These are phyloP conservation scores for Botrytis hyacinthi DNA, from an alignment of 2,329 filamentous ascomycete genomes.

Conservation along the genomic window DNA sequence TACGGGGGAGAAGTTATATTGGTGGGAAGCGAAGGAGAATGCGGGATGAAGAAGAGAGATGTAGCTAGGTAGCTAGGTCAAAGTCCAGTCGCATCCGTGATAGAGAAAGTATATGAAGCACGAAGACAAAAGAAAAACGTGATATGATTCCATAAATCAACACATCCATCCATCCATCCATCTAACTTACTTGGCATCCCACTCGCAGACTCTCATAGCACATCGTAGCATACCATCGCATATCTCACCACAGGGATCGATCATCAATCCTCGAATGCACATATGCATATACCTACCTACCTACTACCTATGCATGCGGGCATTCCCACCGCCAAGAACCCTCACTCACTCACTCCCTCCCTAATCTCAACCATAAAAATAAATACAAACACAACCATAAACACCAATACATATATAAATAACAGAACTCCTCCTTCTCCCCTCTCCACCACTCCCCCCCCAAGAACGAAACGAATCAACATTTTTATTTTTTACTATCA, in stretches of 20 bases:
- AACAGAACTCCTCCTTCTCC: no score
- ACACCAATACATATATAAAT: no score
- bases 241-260: neutral
- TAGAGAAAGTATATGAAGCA: neutral
- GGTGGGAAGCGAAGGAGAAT: neutral
- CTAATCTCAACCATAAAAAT: neutral
- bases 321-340: neutral
- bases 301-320: neutral
- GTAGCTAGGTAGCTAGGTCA: neutral
- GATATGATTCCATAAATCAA: neutral
- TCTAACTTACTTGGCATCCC: neutral
- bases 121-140: neutral
- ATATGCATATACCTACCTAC: no score
- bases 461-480: no score
- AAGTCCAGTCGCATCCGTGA: neutral
- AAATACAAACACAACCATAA: no score
- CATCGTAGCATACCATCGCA: neutral
- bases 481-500: no score
- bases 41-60: neutral
- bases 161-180: neutral
- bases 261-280: neutral
- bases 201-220: neutral
- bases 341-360: neutral
- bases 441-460: no score
- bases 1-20: slow-evolving; percentile 8